phyloP scores from a whole-genome alignment of 2,329 filamentous ascomycete species.

The Penicillium sp. region DNA sequence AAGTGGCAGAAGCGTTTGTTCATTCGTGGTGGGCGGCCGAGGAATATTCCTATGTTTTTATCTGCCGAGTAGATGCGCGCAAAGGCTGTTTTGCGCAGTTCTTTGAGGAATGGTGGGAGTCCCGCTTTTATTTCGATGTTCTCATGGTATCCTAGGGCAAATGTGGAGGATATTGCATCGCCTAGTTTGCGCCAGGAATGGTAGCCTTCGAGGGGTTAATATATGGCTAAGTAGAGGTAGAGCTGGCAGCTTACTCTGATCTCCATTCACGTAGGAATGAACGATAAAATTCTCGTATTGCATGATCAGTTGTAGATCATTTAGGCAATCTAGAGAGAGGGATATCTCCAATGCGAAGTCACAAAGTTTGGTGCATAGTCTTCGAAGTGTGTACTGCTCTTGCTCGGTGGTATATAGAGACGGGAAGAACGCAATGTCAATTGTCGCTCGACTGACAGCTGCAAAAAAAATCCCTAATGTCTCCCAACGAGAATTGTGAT shows the following conservation, averaged over 20 bases:
- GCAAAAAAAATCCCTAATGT: constrained; percentile 41
- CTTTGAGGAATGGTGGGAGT: constrained; percentile 37
- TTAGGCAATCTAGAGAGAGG: constrained; percentile 36
- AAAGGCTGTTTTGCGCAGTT: constrained; percentile 42
- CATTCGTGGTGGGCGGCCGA: constrained; percentile 49
- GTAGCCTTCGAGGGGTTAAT: constrained; percentile 35
- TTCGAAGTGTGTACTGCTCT: constrained; percentile 26
- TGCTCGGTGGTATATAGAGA: constrained; percentile 29
- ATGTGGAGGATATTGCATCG: constrained; percentile 48
- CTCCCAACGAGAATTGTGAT: constrained; percentile 39
- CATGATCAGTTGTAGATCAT: constrained; percentile 46
- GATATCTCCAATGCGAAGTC: constrained; percentile 40
- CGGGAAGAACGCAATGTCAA: constrained; percentile 32
- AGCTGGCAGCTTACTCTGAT: constrained; percentile 39
- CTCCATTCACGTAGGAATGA: constrained; percentile 45
- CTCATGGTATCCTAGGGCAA: constrained; percentile 49
- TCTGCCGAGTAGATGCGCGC: constrained; percentile 47
- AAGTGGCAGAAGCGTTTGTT: constrained; percentile 42
- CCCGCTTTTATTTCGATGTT: constrained; percentile 30
- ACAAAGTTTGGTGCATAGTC: constrained; percentile 28
- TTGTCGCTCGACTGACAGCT: constrained; percentile 35
- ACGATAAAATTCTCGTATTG: constrained; percentile 51
- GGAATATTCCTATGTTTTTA: constrained; percentile 49
- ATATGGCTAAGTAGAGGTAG: neutral
- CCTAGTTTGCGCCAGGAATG: constrained; percentile 48